These are phyloP conservation scores for Magnolia sinica DNA, from an alignment of 164 flowering plant species.

Conservation along the genomic window DNA sequence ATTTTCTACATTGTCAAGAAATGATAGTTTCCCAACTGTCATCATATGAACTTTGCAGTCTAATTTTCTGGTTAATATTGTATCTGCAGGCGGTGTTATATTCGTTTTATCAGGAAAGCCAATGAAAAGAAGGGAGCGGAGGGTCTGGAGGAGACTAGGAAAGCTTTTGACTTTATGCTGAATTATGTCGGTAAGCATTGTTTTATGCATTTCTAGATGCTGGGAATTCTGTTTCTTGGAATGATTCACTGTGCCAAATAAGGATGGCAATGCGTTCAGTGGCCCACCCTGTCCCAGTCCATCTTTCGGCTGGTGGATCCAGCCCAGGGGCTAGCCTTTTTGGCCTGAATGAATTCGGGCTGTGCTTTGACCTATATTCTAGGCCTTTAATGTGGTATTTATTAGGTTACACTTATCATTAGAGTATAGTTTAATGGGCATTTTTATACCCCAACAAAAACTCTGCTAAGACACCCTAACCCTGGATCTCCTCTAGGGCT, in stretches of 20 bases:
- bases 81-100: conserved; percentile 81
- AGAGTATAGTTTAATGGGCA: not conserved
- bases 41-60: not conserved
- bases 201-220: not conserved
- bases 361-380: not conserved
- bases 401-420: not conserved
- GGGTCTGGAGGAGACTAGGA: conserved; percentile 92
- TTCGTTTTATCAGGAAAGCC: conserved; percentile 80
- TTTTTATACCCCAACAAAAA: not conserved
- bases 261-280: too few relatives aligned
- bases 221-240: not conserved
- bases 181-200: conserved; percentile 65
- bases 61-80: not conserved
- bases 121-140: conserved; percentile 86
- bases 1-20: not conserved
- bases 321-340: not conserved
- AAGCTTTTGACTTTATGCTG: conserved; percentile 96
- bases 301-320: not conserved
- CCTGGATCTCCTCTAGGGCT: not conserved
- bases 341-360: not conserved
- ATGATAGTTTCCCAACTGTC: not conserved
- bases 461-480: not conserved
- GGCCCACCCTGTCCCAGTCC: too few relatives aligned
- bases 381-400: not conserved
- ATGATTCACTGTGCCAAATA: not conserved